phyloP scores from a whole-genome alignment of 2,329 filamentous ascomycete genomes.

The Aspergillus fructus region DNA sequence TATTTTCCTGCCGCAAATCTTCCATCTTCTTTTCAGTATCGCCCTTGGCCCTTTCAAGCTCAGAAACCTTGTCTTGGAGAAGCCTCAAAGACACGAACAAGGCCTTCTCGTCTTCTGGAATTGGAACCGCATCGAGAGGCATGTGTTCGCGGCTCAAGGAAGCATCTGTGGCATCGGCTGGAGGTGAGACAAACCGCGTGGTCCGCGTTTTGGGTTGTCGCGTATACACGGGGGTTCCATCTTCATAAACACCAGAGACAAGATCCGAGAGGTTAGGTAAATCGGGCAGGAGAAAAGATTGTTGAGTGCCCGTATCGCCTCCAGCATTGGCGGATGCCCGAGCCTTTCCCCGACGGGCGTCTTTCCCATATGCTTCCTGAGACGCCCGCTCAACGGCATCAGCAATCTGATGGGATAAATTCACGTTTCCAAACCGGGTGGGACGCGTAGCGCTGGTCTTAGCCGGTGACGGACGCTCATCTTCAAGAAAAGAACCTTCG shows the following conservation, averaged over 20 bases:
- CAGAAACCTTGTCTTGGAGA: slow-evolving; percentile 57
- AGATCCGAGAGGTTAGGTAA: slow-evolving; percentile 62
- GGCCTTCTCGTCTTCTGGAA: slow-evolving; percentile 63
- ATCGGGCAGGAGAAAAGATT: slow-evolving; percentile 62
- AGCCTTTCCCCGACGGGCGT: slow-evolving; percentile 28
- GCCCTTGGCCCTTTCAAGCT: slow-evolving; percentile 57
- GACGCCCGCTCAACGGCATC: slow-evolving; percentile 41
- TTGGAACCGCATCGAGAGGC: slow-evolving; percentile 54
- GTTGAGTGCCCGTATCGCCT: slow-evolving; percentile 52
- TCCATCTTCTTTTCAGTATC: slow-evolving; percentile 51
- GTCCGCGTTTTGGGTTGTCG: slow-evolving; percentile 49
- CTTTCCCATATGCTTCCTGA: slow-evolving; percentile 33
- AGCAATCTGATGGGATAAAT: slow-evolving; percentile 42
- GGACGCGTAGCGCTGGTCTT: slow-evolving; percentile 47
- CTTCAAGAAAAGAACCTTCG: slow-evolving; percentile 51
- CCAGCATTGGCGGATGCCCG: slow-evolving; percentile 27
- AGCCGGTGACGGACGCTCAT: slow-evolving; percentile 49
- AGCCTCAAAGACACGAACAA: slow-evolving; percentile 61
- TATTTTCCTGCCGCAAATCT: slow-evolving; percentile 54
- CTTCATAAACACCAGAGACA: slow-evolving; percentile 58
- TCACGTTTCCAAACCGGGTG: slow-evolving; percentile 56
- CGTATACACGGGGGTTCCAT: slow-evolving; percentile 58
- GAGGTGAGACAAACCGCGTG: slow-evolving; percentile 56
- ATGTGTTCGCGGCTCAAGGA: slow-evolving; percentile 41
- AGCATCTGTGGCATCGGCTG: slow-evolving; percentile 33